phyloP scores from a whole-genome alignment of 2,329 filamentous ascomycete genomes.

The Graphilbum fragrans region DNA sequence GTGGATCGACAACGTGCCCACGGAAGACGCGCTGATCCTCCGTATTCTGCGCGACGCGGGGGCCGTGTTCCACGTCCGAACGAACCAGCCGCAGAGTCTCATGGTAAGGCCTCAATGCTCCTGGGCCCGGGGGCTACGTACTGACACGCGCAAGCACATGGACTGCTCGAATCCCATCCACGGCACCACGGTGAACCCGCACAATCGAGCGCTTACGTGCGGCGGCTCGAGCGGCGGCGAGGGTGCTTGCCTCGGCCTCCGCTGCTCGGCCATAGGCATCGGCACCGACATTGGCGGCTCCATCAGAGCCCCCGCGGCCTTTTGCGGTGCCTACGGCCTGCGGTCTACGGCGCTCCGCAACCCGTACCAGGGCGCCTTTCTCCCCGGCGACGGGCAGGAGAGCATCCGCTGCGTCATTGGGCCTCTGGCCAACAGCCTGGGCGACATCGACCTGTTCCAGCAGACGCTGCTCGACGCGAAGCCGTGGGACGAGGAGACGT shows the following conservation, averaged over 20 bases:
- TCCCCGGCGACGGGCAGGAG: neutral
- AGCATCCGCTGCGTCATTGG: slow-evolving; percentile 42
- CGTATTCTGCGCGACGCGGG: slow-evolving; percentile 15
- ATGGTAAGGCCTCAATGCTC: too few species aligned
- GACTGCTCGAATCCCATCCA: neutral
- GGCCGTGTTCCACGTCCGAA: slow-evolving; percentile 14
- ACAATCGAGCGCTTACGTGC: slow-evolving; percentile 18
- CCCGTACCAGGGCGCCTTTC: slow-evolving; percentile 44
- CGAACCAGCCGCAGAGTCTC: slow-evolving; percentile 14
- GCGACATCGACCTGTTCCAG: slow-evolving; percentile 37
- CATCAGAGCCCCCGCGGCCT: slow-evolving; percentile 16
- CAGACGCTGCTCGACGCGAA: slow-evolving; percentile 41
- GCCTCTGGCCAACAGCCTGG: slow-evolving; percentile 43
- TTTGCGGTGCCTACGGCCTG: slow-evolving; percentile 17
- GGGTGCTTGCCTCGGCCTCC: slow-evolving; percentile 19
- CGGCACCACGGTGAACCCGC: slow-evolving; percentile 9
- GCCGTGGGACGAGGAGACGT: slow-evolving; percentile 55
- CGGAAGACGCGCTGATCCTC: slow-evolving; percentile 5
- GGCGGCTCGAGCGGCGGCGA: slow-evolving; percentile 24
- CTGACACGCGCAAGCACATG: too few species aligned
- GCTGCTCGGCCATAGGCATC: slow-evolving; percentile 31
- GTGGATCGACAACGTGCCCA: neutral
- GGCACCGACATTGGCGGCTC: slow-evolving; percentile 19
- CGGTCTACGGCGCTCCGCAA: slow-evolving; percentile 22
- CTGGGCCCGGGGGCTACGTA: too few species aligned